phyloP scores from a whole-genome alignment of 1,139 yeast species.

The Saccharomyces hybrid region DNA sequence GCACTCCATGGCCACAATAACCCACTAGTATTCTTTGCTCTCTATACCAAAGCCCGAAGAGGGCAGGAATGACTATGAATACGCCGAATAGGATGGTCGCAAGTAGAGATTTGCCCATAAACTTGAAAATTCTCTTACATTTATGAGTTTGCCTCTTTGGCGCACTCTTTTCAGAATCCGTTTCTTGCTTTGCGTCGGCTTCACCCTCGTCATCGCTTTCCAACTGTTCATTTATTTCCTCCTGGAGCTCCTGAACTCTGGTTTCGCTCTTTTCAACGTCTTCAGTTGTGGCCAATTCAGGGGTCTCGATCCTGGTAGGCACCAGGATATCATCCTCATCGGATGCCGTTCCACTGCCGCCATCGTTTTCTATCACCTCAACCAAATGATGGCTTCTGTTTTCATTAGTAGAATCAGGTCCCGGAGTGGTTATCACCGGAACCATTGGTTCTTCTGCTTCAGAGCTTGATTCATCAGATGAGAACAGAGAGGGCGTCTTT shows the following conservation, averaged over 20 bases:
- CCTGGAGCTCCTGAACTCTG: background rate
- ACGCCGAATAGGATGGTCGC: slow-evolving; percentile 10
- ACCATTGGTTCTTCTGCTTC: background rate
- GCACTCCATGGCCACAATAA: slow-evolving; percentile 57
- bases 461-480: background rate
- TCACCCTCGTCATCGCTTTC: background rate
- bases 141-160: background rate
- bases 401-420: background rate
- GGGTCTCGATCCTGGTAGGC: slow-evolving; percentile 6
- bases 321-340: slow-evolving; percentile 7
- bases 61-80: slow-evolving; percentile 19
- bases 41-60: slow-evolving; percentile 51
- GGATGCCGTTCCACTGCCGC: background rate
- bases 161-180: background rate
- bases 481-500: background rate
- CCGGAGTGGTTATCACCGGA: background rate
- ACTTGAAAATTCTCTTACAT: slow-evolving; percentile 3
- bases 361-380: background rate
- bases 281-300: slow-evolving; percentile 21
- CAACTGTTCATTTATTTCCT: background rate
- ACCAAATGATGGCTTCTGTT: background rate
- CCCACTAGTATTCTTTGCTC: slow-evolving; percentile 56
- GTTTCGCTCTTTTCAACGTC: slow-evolving; percentile 6
- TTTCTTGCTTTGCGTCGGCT: background rate
- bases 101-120: slow-evolving; percentile 10